phyloP scores from a whole-genome alignment of 345 rosid species.

The Bruguiera parviflora region DNA sequence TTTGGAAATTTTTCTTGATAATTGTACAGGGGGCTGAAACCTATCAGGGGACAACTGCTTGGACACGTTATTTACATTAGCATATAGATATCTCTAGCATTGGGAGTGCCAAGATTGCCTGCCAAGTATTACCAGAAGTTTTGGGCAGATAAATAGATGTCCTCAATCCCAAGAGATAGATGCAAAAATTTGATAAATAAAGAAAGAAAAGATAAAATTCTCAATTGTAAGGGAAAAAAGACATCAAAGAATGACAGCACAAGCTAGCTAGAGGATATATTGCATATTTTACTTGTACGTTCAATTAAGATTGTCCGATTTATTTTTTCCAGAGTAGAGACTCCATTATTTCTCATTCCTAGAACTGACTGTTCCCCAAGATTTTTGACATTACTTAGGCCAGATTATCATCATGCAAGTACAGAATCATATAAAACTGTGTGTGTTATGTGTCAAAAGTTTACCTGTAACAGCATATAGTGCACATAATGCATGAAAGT shows the following conservation, averaged over 20 bases:
- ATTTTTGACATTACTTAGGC: background rate
- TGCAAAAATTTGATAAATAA: background rate
- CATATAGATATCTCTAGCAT: too few species aligned
- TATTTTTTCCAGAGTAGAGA: background rate
- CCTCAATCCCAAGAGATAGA: too few species aligned
- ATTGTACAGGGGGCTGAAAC: too few species aligned
- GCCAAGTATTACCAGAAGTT: too few species aligned
- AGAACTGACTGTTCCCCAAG: background rate
- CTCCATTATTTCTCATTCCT: background rate
- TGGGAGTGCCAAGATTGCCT: too few species aligned
- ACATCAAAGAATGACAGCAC: background rate
- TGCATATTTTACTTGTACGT: background rate
- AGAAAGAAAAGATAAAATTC: background rate
- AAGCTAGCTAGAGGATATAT: conserved; percentile 1
- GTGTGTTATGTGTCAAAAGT: conserved; percentile 8
- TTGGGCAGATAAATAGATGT: too few species aligned
- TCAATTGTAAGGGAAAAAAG: background rate
- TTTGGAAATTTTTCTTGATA: too few species aligned
- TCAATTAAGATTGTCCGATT: background rate
- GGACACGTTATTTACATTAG: too few species aligned
- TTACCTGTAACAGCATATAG: conserved; percentile 60
- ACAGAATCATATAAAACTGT: background rate
- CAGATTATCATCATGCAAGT: conserved; percentile 3
- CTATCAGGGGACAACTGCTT: too few species aligned
- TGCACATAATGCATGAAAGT: conserved; percentile 53